phyloP scores from a whole-genome alignment of 345 rosid species.

The Bruguiera gymnorhiza region DNA sequence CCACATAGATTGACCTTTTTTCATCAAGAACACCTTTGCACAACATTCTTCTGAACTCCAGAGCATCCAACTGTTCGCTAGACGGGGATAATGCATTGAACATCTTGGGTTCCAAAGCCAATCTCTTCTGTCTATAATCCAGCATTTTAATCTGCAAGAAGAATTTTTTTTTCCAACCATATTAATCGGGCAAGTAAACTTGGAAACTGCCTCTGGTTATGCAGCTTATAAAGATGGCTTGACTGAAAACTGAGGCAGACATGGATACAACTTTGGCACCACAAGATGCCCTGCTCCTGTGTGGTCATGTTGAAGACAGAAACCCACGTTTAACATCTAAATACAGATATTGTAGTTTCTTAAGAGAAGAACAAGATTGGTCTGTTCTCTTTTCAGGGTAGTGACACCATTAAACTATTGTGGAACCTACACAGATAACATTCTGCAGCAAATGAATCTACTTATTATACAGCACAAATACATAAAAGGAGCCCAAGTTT shows the following conservation, averaged over 20 bases:
- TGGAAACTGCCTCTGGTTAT: constrained; percentile 1
- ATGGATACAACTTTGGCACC: not conserved
- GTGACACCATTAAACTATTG: too few relatives aligned
- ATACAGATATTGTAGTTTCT: too few relatives aligned
- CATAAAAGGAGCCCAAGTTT: too few relatives aligned
- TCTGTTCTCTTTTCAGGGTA: too few relatives aligned
- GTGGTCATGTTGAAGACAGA: not conserved
- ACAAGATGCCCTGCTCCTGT: not conserved
- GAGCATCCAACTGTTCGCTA: constrained; percentile 38
- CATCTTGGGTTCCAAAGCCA: constrained; percentile 73
- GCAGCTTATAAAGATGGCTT: not conserved
- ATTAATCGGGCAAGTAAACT: not conserved
- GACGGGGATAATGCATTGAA: constrained; percentile 42
- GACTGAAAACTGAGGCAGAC: not conserved
- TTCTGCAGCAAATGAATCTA: not conserved
- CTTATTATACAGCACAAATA: too few relatives aligned
- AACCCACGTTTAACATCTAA: not conserved
- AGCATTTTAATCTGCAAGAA: constrained; percentile 59
- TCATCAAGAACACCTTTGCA: constrained; percentile 79
- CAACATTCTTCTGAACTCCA: constrained; percentile 74
- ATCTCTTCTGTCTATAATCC: constrained; percentile 62
- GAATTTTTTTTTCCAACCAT: not conserved
- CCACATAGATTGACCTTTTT: constrained; percentile 61
- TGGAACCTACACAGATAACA: not conserved
- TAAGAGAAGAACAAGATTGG: not conserved